Conservation (phyloP, 768 basidiomycete genomes). For the Podaxis sp. region DNA sequence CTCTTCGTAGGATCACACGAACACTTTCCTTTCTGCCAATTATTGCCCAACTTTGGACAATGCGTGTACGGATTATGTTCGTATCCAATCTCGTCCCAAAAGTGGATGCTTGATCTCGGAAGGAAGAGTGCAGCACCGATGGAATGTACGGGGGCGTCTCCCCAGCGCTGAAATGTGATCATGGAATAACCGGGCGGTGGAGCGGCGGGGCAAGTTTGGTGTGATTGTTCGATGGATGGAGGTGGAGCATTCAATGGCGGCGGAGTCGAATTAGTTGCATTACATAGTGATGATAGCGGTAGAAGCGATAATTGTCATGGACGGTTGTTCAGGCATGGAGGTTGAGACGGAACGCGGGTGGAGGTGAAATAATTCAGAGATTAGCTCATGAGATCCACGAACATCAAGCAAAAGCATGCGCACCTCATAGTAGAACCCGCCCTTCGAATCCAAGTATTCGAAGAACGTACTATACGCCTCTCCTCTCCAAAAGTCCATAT, state of each 20-base stretch:
- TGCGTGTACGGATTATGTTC: conserved; percentile 75
- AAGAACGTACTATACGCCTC: conserved; percentile 71
- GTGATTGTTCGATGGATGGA: neutral
- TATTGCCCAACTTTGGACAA: conserved; percentile 48
- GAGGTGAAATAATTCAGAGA: neutral
- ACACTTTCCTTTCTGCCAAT: conserved; percentile 60
- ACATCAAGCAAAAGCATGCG: conserved; percentile 20
- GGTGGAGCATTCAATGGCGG: conserved; percentile 20
- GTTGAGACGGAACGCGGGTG: neutral
- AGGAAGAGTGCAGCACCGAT: conserved; percentile 66
- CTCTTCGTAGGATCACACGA: conserved; percentile 55
- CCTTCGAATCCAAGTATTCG: conserved; percentile 56
- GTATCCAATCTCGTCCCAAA: conserved; percentile 79
- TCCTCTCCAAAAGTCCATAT: conserved; percentile 62
- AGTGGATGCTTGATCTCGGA: conserved; percentile 60
- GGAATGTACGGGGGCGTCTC: conserved; percentile 68
- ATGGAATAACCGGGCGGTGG: conserved; percentile 20
- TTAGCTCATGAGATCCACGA: neutral
- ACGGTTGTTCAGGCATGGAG: neutral
- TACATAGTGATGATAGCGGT: conserved; percentile 31
- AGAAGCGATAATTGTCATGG: conserved; percentile 19
- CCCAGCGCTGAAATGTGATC: conserved; percentile 36
- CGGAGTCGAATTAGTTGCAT: conserved; percentile 36
- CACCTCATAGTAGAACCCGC: conserved; percentile 72
- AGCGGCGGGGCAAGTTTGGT: neutral